phyloP scores from a whole-genome alignment of 2,329 filamentous ascomycete species.

The Alternaria ethzedia region DNA sequence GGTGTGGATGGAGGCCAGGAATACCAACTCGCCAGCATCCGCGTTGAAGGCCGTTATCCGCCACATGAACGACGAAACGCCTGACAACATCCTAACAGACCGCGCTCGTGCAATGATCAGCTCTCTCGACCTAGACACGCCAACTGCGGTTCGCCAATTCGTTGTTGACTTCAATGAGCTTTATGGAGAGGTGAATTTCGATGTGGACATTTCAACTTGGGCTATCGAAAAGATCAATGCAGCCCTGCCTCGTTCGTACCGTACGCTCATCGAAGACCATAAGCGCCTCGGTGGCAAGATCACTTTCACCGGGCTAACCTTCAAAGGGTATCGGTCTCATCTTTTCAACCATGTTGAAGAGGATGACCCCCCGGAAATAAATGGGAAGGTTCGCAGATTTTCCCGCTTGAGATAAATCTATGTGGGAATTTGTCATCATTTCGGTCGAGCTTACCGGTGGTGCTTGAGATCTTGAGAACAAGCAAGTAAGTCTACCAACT shows the following conservation, averaged over 20 bases:
- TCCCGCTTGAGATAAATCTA: too few species aligned
- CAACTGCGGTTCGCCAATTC: not conserved
- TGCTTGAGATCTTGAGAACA: not conserved
- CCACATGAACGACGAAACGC: not conserved
- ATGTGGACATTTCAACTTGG: not conserved
- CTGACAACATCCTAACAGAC: too few species aligned
- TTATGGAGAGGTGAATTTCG: not conserved
- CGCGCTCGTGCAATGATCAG: not conserved
- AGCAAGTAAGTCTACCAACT: not conserved
- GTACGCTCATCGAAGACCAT: too few species aligned
- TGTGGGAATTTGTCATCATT: not conserved
- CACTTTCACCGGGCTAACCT: too few species aligned
- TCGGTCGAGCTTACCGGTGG: not conserved
- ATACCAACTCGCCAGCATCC: not conserved
- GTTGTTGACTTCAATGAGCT: not conserved
- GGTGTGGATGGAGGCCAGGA: not conserved
- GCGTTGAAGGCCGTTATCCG: not conserved
- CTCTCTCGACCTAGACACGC: not conserved
- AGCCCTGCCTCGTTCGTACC: too few species aligned
- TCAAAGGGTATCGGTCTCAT: not conserved
- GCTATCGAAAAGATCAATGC: not conserved
- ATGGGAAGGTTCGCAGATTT: too few species aligned
- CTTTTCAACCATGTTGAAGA: not conserved
- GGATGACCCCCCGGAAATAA: accelerated
- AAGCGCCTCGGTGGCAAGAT: too few species aligned